Evolutionary conservation across 306 rosid genomes (phyloP), one percentile per base, ranked within the genome.

Genomic region (Cucumis hystrix): DNA sequence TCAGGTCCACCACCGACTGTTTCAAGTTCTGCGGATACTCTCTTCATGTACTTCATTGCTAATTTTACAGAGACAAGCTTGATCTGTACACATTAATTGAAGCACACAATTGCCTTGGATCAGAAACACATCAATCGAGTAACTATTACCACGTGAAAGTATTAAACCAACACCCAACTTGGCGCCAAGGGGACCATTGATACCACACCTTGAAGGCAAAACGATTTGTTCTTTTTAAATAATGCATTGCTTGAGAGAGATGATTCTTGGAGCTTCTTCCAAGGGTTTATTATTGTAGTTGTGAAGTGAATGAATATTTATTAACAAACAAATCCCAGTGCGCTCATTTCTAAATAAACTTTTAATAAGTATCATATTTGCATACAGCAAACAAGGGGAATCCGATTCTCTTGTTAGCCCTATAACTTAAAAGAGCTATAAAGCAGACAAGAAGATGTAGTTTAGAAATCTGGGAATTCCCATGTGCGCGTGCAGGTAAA

Each of bases 11-110:
- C 88, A 2, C 88, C 96, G 17, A 81, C 94, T n/a, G 86, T 76
- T 79, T 92, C 99, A 3, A 96, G 99, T 89, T 89, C 99, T 0
- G 97, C 98, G 16, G 98, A 96, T 39, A 92, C 98, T 79, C 98
- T 92, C 81, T 86, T 92, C 98, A 96, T 91, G 83, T 87, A 96
- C 89, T 92, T 96, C 98, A 91, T 86, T 62, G 99, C 98, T 85
- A 96, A 81, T 78, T 92, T 96, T 58, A 92, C 97, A 0, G 98
- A 96, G 78, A 93, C 97, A 89, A 96, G 87, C 92, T 96, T 96
- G 78, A 91, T 92, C 99, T 96, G 88, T 63, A 18, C 80, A 77
- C 40, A 30, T 64, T 61, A 35, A 72, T 72, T 69, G 57, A 69
- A 21, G 57, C 39, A 45, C 20, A 45, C n/a, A 69, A 69, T 69